Percentiles rank a stretch among this genome's conserved stretches.
These are phyloP conservation scores for Bruguiera gymnorhiza DNA, from an alignment of 345 rosid genomes.

Conservation along the genomic window DNA sequence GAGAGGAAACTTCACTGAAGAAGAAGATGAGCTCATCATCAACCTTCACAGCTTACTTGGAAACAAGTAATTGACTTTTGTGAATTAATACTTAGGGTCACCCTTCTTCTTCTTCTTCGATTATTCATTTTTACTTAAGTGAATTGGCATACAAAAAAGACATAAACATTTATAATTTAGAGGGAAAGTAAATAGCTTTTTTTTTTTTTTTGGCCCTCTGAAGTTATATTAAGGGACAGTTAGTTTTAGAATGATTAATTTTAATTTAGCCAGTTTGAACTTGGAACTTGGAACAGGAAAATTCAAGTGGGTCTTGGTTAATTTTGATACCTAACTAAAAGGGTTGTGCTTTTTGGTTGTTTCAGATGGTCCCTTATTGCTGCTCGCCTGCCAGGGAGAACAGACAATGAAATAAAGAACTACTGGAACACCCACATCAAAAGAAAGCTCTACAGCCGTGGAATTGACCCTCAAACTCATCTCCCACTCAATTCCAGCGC, in stretches of 20 bases:
- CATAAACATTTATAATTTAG: too few species aligned
- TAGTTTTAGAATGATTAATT: too few species aligned
- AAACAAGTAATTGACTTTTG: slow-evolving; percentile 52
- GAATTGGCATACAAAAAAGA: background rate
- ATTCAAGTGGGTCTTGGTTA: slow-evolving; percentile 12
- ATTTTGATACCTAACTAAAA: background rate
- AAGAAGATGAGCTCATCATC: slow-evolving; percentile 81
- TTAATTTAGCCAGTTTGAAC: too few species aligned
- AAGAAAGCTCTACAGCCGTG: slow-evolving; percentile 66
- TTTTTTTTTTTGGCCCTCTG: too few species aligned
- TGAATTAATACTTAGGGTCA: background rate
- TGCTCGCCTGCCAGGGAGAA: slow-evolving; percentile 73
- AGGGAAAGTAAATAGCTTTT: too few species aligned
- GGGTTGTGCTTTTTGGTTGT: background rate
- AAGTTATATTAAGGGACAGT: too few species aligned
- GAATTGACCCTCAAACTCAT: slow-evolving; percentile 73
- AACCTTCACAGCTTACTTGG: slow-evolving; percentile 74
- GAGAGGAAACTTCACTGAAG: slow-evolving; percentile 77
- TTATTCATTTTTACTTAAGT: background rate
- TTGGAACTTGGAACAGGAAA: background rate
- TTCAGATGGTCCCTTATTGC: slow-evolving; percentile 76
- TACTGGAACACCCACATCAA: slow-evolving; percentile 91
- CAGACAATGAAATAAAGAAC: slow-evolving; percentile 81
- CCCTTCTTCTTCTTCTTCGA: background rate
- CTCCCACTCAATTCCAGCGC: slow-evolving; percentile 16